Evolutionary conservation across 257 asterid species (phyloP).

Genomic region (Cinchona pubescens): DNA sequence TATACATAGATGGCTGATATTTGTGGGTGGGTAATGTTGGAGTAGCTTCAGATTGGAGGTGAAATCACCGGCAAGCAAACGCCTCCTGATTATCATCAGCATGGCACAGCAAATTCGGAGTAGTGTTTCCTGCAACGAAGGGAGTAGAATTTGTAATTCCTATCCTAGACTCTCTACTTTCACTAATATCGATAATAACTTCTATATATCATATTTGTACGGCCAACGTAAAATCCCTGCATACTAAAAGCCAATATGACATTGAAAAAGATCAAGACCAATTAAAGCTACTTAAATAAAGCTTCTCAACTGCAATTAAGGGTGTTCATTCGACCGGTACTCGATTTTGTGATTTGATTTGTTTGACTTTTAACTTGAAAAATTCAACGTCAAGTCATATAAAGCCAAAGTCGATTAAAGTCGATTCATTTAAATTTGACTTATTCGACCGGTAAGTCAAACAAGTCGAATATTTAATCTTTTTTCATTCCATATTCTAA

Average conservation of each 20-base stretch:
- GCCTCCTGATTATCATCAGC: conserved; percentile 82
- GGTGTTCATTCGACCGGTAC: no score
- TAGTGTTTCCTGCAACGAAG: conserved; percentile 67
- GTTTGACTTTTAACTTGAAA: no score
- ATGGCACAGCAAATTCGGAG: conserved; percentile 89
- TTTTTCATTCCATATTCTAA: no score
- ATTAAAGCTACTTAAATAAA: not conserved
- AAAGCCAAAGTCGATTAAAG: no score
- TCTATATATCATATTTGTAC: no score
- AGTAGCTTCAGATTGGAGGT: conserved; percentile 86
- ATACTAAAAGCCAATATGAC: not conserved
- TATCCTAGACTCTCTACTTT: not conserved
- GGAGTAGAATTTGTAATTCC: not conserved
- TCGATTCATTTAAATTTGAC: no score
- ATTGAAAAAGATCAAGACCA: not conserved
- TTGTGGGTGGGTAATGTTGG: conserved; percentile 80
- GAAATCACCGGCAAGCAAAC: conserved; percentile 90
- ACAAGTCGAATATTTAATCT: no score
- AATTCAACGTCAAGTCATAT: no score
- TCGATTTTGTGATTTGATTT: no score
- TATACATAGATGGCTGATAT: conserved; percentile 89
- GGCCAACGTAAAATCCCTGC: not conserved
- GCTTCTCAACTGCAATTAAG: not conserved
- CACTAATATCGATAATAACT: not conserved
- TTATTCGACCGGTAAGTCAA: no score